A percentile compares a stretch with the other conserved stretches of the same genome.
phyloP scores from a whole-genome alignment of 2,329 filamentous ascomycete genomes.

The Cryphonectria carpinicola region DNA sequence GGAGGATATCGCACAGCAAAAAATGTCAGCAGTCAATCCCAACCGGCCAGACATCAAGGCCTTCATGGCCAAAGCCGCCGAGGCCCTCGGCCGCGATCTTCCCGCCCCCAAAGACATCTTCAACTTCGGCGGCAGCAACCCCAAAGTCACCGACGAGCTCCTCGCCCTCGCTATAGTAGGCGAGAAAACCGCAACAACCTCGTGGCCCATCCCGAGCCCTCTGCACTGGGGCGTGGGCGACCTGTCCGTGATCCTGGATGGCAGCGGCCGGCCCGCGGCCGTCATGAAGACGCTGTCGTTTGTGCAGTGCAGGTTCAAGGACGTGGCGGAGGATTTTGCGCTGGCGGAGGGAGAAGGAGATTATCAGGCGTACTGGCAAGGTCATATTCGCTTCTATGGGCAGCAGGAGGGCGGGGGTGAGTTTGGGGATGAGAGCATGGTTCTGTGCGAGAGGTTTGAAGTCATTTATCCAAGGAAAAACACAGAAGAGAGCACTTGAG shows the following conservation, averaged over 20 bases:
- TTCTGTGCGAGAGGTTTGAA: slow-evolving; percentile 38
- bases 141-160: slow-evolving; percentile 28
- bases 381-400: slow-evolving; percentile 35
- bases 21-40: slow-evolving; percentile 31
- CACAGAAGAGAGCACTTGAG: background rate
- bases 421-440: slow-evolving; percentile 36
- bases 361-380: slow-evolving; percentile 34
- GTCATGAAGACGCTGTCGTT: slow-evolving; percentile 37
- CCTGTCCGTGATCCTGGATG: slow-evolving; percentile 37
- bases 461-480: slow-evolving; percentile 32
- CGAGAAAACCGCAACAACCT: slow-evolving; percentile 37
- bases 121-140: slow-evolving; percentile 33
- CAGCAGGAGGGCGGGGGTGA: slow-evolving; percentile 29
- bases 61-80: slow-evolving; percentile 35
- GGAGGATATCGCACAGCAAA: background rate
- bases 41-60: slow-evolving; percentile 34
- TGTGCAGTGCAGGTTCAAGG: slow-evolving; percentile 35
- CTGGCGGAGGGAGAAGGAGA: slow-evolving; percentile 37
- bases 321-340: slow-evolving; percentile 37
- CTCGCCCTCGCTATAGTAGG: slow-evolving; percentile 33
- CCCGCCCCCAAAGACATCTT: slow-evolving; percentile 37
- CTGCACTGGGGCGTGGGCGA: slow-evolving; percentile 37
- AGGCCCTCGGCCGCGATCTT: slow-evolving; percentile 30
- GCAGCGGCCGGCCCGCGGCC: slow-evolving; percentile 32
- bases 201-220: slow-evolving; percentile 36